phyloP scores from a whole-genome alignment of 2,329 filamentous ascomycete genomes.

The Pseudogymnoascus sp. region DNA sequence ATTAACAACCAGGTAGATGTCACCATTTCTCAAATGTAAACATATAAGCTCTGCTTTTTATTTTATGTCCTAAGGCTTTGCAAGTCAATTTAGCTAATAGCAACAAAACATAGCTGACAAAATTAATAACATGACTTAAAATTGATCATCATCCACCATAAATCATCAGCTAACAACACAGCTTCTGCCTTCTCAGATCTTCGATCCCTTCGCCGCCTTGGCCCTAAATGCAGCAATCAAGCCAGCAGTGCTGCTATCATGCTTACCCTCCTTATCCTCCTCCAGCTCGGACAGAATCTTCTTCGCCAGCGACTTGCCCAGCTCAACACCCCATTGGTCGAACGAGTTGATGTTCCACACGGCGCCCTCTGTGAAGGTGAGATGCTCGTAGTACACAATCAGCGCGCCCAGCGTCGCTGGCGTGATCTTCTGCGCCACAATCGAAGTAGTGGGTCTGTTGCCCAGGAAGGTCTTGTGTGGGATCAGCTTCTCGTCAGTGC shows the following conservation, averaged over 20 bases:
- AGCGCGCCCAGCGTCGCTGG: slow-evolving; percentile 87
- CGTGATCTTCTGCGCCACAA: slow-evolving; percentile 85
- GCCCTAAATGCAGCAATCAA: slow-evolving; percentile 91
- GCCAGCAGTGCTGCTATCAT: slow-evolving; percentile 83
- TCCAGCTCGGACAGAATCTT: slow-evolving; percentile 84
- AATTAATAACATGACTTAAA: background rate
- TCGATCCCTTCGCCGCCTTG: slow-evolving; percentile 24
- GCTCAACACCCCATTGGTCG: slow-evolving; percentile 98
- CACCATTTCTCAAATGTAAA: background rate
- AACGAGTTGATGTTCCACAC: slow-evolving; percentile 99
- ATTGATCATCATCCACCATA: background rate
- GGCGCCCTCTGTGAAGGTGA: slow-evolving; percentile 95
- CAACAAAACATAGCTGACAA: slow-evolving; percentile 3
- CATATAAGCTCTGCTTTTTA: background rate
- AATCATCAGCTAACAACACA: slow-evolving; percentile 1
- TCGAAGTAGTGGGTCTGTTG: slow-evolving; percentile 93
- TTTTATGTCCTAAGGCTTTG: background rate
- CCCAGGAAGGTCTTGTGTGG: slow-evolving; percentile 99
- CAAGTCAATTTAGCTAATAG: background rate
- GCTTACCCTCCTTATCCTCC: slow-evolving; percentile 59
- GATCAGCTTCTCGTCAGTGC: slow-evolving; percentile 64
- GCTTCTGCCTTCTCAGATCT: background rate
- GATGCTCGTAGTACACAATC: slow-evolving; percentile 98
- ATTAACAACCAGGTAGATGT: background rate
- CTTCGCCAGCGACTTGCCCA: slow-evolving; percentile 94